These are phyloP conservation scores for Sclerotinia glacialis DNA, from an alignment of 2,329 filamentous ascomycete species.

Conservation along the genomic window DNA sequence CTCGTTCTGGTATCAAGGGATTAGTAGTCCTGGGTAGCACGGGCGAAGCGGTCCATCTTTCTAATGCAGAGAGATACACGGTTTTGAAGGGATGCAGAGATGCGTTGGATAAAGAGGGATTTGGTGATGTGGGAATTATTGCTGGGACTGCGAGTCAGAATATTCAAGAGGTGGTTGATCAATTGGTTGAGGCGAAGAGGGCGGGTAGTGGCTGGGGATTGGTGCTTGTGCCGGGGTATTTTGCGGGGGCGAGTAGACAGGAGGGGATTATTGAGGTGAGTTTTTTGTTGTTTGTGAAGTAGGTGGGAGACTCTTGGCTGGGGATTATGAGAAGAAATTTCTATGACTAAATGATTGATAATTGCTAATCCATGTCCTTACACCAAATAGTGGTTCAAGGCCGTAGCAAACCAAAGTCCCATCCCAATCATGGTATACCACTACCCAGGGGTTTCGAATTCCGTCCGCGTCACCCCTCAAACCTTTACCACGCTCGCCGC, in stretches of 20 bases:
- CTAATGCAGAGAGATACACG: conserved; percentile 53
- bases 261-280: conserved; percentile 52
- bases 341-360: too few species aligned
- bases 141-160: conserved; percentile 57
- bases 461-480: conserved; percentile 55
- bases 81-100: conserved; percentile 54
- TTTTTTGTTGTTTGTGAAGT: conserved; percentile 50
- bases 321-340: too few species aligned
- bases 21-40: conserved; percentile 62
- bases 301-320: too few species aligned
- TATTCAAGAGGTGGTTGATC: conserved; percentile 54
- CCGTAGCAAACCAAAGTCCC: conserved; percentile 19
- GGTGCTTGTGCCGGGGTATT: conserved; percentile 63
- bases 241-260: conserved; percentile 56
- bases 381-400: conserved; percentile 13
- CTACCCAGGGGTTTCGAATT: conserved; percentile 65
- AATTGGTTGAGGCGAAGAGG: conserved; percentile 48
- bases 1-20: conserved; percentile 56
- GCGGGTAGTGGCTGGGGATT: conserved; percentile 62
- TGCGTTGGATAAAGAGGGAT: conserved; percentile 54
- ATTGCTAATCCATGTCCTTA: conserved; percentile 36
- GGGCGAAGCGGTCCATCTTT: conserved; percentile 61
- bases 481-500: conserved; percentile 56
- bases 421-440: conserved; percentile 40
- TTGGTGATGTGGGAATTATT: conserved; percentile 58